Evolutionary conservation across 1,284 basidiomycete genomes (phyloP), one percentile per base, ranked within the genome.

Genomic region (Peniophora sp.): DNA sequence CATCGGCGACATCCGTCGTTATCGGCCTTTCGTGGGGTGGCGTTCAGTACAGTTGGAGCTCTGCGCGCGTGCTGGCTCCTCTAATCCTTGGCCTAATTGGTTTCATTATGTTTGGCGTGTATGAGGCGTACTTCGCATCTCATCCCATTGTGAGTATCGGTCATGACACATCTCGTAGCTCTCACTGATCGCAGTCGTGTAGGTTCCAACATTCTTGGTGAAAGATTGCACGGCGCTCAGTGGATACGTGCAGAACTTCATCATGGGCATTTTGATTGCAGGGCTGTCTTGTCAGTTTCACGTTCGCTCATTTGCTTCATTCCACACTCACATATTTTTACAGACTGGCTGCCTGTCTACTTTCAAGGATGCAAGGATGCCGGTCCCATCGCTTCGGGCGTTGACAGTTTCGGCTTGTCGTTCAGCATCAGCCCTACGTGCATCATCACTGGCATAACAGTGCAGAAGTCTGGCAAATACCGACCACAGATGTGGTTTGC

Each of bases 11-110:
- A 1, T 57, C 60, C 43, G 58, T 61, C 23, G 54, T 67, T 17
- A 56, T 69, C 32, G 68, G 60, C 3, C 52, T 70, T 23, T 68
- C 65, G 1, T 65, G 64, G 50, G 69, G 65, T 20, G 69, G 69
- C 1, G 55, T 64, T 14, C 51, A 55, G 1, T 63, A 64, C 51
- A 48, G 62, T 0, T 71, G 69, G 69, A 45, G 52, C 1, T 64
- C 62, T 1, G 55, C 52, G 27, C 51, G 55, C 2, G 60, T 67
- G 12, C 58, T 66, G 44, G 55, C 56, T 1, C 64, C 69, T 0
- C 58, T 70, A 32, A 52, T 63, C n/a, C 34, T 61, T 3, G 68
- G 69, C 6, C 32, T 62, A 18, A 48, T 53, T 8, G 64, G 64
- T 12, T 56, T 71, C 32, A 49, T 56, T 37, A 46, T 56, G 5